Conservation (phyloP, 1,284 basidiomycete species). For the Blastosporella zonata region DNA sequence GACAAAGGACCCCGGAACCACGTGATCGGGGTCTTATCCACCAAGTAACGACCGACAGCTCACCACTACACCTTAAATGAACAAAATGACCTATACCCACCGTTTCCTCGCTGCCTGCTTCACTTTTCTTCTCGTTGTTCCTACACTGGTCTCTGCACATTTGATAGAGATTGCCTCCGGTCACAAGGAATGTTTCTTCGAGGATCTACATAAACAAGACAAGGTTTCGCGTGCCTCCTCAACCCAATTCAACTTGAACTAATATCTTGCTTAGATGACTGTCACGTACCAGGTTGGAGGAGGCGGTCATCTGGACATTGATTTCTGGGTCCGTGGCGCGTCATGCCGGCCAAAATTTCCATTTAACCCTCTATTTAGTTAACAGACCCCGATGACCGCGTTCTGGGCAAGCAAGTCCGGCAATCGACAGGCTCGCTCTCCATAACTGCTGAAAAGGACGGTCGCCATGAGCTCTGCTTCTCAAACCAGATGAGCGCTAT, state of each 20-base stretch:
- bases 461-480: constrained; percentile 95
- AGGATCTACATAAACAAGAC: constrained; percentile 94
- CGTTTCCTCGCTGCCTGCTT: constrained; percentile 32
- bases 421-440: constrained; percentile 89
- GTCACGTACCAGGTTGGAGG: constrained; percentile 98
- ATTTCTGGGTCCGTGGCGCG: constrained; percentile 76
- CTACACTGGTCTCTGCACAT: constrained; percentile 52
- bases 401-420: constrained; percentile 78
- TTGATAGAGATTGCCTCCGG: constrained; percentile 74
- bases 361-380: constrained; percentile 48
- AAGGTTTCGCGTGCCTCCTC: constrained; percentile 52
- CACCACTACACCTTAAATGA: constrained; percentile 13
- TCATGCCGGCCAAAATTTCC: not conserved
- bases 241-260: constrained; percentile 8
- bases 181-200: constrained; percentile 96
- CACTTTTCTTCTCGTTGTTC: constrained; percentile 40
- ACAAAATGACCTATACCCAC: constrained; percentile 20
- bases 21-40: constrained; percentile 17
- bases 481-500: constrained; percentile 97
- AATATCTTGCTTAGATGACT: constrained; percentile 83
- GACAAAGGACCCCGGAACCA: constrained; percentile 19
- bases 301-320: constrained; percentile 95
- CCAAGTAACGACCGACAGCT: constrained; percentile 5
- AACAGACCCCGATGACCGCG: constrained; percentile 66
- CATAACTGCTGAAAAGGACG: constrained; percentile 84